Percentiles rank a stretch among this genome's conserved stretches.
Evolutionary conservation across 495 filamentous ascomycete species (phyloP).

Genomic region (Tuber aestivum): DNA sequence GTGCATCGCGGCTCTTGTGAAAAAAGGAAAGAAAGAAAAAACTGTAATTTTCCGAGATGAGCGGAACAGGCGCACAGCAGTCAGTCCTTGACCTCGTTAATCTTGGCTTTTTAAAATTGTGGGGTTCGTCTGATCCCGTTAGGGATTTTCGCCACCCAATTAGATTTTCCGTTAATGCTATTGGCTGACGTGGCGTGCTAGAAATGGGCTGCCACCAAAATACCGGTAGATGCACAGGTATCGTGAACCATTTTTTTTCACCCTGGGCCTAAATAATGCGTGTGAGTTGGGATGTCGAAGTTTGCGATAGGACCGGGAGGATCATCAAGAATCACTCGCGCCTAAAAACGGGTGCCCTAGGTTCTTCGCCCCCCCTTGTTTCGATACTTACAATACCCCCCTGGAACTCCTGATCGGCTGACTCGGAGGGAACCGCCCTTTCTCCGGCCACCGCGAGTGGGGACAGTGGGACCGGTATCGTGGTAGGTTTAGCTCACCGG

Average conservation of each 20-base stretch:
- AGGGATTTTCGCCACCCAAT: background rate
- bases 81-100: background rate
- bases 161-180: background rate
- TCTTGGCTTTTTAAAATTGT: background rate
- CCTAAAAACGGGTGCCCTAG: background rate
- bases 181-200: background rate
- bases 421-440: background rate
- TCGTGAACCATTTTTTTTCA: background rate
- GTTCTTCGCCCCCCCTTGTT: background rate
- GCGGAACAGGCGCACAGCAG: background rate
- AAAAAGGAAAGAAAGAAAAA: background rate
- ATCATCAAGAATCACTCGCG: background rate
- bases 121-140: background rate
- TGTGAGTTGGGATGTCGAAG: background rate
- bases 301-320: background rate
- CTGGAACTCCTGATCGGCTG: background rate
- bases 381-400: background rate
- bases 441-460: background rate
- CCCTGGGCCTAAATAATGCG: background rate
- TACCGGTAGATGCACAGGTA: background rate
- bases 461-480: background rate
- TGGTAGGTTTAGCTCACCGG: background rate
- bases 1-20: background rate
- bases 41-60: background rate
- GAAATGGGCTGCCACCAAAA: background rate